phyloP scores from a whole-genome alignment of 2,329 filamentous ascomycete species.

The Sporothrix inflata region DNA sequence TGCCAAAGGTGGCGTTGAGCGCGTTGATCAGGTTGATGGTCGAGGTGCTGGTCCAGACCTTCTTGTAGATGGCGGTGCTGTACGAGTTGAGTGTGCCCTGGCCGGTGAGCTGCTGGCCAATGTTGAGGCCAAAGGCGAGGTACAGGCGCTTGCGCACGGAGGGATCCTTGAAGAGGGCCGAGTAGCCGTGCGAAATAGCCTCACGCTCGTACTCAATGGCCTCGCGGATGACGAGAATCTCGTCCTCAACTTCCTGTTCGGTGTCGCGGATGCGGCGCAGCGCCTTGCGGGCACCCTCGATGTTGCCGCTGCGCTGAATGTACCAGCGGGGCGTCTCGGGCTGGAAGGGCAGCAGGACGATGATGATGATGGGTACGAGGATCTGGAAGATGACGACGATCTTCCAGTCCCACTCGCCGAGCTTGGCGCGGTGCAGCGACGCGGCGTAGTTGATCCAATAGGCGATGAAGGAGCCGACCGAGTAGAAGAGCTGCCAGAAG shows the following conservation, averaged over 20 bases:
- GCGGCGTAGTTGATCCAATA: slow-evolving; percentile 69
- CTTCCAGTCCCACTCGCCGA: slow-evolving; percentile 75
- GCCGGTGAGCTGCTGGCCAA: slow-evolving; percentile 72
- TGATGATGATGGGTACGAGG: slow-evolving; percentile 65
- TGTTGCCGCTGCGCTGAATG: slow-evolving; percentile 61
- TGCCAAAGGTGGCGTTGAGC: slow-evolving; percentile 72
- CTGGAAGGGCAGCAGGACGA: slow-evolving; percentile 65
- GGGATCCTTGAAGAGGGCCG: slow-evolving; percentile 69
- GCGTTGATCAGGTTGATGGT: slow-evolving; percentile 75
- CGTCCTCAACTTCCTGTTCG: slow-evolving; percentile 68
- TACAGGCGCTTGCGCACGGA: slow-evolving; percentile 68
- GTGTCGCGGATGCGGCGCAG: slow-evolving; percentile 65
- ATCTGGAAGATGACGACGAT: slow-evolving; percentile 75
- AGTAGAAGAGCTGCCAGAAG: slow-evolving; percentile 71
- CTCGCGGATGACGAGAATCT: slow-evolving; percentile 66
- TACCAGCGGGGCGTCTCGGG: slow-evolving; percentile 72
- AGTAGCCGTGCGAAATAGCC: slow-evolving; percentile 64
- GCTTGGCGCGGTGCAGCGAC: slow-evolving; percentile 54
- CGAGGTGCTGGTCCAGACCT: slow-evolving; percentile 62
- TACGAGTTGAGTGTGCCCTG: slow-evolving; percentile 75
- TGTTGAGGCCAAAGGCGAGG: slow-evolving; percentile 68
- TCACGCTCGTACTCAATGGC: slow-evolving; percentile 74
- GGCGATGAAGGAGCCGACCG: slow-evolving; percentile 66
- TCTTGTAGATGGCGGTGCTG: slow-evolving; percentile 74
- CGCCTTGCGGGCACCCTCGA: slow-evolving; percentile 62